Base-by-base conservation (phyloP, 768 basidiomycete genomes). In the Boletales sp. region DNA sequence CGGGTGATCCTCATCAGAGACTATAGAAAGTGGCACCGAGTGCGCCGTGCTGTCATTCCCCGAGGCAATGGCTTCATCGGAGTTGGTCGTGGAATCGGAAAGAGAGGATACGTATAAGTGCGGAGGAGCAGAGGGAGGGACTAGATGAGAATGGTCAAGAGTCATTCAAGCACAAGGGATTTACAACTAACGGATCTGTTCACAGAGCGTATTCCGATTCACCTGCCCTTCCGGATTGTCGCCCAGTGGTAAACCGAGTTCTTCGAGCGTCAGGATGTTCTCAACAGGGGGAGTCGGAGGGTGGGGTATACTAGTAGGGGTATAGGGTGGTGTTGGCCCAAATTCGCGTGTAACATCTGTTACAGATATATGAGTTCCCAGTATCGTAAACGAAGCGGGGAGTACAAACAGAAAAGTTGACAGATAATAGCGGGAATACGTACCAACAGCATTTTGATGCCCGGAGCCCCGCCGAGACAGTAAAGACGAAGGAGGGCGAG, bases 281-380 rank as follows among this genome's bases (percentile, higher is more conserved):
- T 57, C 55, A 19, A 40, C 38, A 12, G 56, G 47, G 36, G 25
- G 28, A 33, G n/a, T 10, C 10, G 49, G 30, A 18, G 48, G 34
- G 12, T 44, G 48, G 36, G 17, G 17, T 10, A 34, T 12, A 12
- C 21, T 18, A 11, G 41, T 15, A 28, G 40, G 43, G 9, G 55
- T 53, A 46, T 64, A 64, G n/a, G 64, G 64, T 4, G 63, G 63
- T n/a, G 64, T 54, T 48, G 64, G 64, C 21, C 51, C 64, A 7
- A 58, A 44, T 17, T 61, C 51, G 15, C 34, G 38, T 40, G 34
- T 43, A 2, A 34, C 28, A 5, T 21, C 60, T 56, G 12, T 42
- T 17, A 18, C 37, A 41, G 18, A 28, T 7, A 28, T 28, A 7
- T 28, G 25, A 28, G 25, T 28, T 28, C 5, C 5, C 7, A 28